Evolutionary conservation across 1,284 basidiomycete species (phyloP), one percentile per base, ranked within the genome.

Genomic region (Cryptococcus maquisensis): DNA sequence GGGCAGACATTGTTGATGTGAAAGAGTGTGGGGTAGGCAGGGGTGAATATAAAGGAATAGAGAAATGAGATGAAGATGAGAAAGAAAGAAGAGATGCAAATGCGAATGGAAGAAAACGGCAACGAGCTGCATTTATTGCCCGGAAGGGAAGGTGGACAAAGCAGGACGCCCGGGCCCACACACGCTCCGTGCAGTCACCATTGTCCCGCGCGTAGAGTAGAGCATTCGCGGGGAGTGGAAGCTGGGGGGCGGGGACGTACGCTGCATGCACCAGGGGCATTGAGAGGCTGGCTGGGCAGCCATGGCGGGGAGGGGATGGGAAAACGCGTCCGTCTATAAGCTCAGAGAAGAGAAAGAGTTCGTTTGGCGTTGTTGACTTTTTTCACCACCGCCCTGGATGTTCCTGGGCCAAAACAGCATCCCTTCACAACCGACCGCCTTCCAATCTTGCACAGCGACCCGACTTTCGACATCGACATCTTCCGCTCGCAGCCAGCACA

Each of bases 1-100:
- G 51, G 46, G 46, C 35, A 45, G 57, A 59, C 57, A 59, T 59
- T n/a, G 50, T 21, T 28, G 41, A 43, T 28, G 41, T 49, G 36
- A 42, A 41, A 13, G 40, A 41, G 47, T 21, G 37, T 49, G 35
- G 21, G 26, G 26, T 36, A n/a, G n/a, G n/a, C n/a, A n/a, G n/a
- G n/a, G n/a, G n/a, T 18, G 44, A 13, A 28, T n/a, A 35, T 32
- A 51, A 12, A 9, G 44, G 32, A 35, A 44, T 37, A n/a, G 6
- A 37, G 21, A 40, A 40, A 16, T 32, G 47, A 26, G 21, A 53
- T 49, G 23, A 47, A 24, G 41, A 50, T 18, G 50, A 50, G 35
- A 43, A n/a, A 42, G 16, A 38, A n/a, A 20, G 16, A 20, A 26
- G 37, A 52, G 20, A 51, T 35, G 24, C 18, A 47, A 10, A 13